Evolutionary conservation across 129 eudicot genomes (phyloP).

Genomic region (Silybum marianum): DNA sequence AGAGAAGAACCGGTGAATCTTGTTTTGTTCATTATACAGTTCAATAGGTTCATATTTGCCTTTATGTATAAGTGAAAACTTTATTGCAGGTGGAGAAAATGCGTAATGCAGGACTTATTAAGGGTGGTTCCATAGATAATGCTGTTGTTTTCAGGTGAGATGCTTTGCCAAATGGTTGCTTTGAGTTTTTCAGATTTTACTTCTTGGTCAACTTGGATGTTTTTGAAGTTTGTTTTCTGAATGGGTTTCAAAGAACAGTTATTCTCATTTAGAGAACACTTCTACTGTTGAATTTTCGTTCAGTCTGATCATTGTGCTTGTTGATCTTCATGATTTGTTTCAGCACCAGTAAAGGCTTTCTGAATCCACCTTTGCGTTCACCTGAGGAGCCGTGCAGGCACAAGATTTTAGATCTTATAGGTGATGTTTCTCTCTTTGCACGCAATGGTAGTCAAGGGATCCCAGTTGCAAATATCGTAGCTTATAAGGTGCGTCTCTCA

Average conservation of each 20-base stretch:
- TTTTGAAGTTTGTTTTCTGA: background rate
- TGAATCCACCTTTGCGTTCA: slow-evolving; percentile 83
- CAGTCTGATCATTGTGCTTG: slow-evolving; percentile 4
- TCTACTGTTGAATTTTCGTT: slow-evolving; percentile 2
- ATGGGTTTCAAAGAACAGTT: background rate
- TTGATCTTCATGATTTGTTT: slow-evolving; percentile 16
- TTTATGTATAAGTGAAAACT: background rate
- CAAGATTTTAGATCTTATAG: slow-evolving; percentile 90
- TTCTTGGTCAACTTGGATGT: background rate
- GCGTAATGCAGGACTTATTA: slow-evolving; percentile 75
- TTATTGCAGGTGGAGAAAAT: slow-evolving; percentile 76
- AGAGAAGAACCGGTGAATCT: slow-evolving; percentile 3
- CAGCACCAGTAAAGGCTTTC: slow-evolving; percentile 75
- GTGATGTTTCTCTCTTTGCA: slow-evolving; percentile 86
- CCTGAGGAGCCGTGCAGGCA: slow-evolving; percentile 87
- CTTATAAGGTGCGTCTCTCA: slow-evolving; percentile 62
- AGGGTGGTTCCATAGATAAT: slow-evolving; percentile 89
- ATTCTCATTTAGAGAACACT: background rate
- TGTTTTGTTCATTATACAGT: background rate
- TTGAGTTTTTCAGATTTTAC: slow-evolving; percentile 14
- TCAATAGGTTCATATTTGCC: background rate
- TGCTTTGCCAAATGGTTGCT: slow-evolving; percentile 13
- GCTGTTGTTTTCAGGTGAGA: slow-evolving; percentile 92
- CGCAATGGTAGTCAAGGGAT: slow-evolving; percentile 86
- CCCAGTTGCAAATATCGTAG: slow-evolving; percentile 75